These are phyloP conservation scores for Fusarium ramigenum DNA, from an alignment of 2,329 filamentous ascomycete genomes.

Conservation along the genomic window DNA sequence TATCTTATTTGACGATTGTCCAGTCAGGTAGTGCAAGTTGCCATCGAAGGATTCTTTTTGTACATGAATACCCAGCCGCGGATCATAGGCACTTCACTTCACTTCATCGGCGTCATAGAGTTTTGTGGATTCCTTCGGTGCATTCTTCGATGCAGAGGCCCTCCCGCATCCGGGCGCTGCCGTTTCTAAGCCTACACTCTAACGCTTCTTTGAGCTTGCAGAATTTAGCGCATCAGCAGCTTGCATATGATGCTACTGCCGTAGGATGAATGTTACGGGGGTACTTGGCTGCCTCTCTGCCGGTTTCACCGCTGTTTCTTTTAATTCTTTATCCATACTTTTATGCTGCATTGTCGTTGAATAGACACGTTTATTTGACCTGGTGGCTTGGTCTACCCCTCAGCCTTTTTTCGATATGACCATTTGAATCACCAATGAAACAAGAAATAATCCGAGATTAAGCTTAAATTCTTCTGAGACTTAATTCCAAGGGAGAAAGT, in stretches of 20 bases:
- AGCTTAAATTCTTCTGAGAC: background rate
- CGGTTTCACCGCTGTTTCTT: background rate
- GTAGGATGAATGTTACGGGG: background rate
- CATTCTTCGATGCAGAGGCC: constrained; percentile 19
- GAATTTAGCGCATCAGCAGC: background rate
- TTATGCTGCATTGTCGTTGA: background rate
- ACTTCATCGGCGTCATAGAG: constrained; percentile 4
- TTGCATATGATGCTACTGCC: background rate
- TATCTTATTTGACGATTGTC: background rate
- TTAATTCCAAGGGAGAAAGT: background rate
- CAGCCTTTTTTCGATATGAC: background rate
- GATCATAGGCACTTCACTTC: background rate
- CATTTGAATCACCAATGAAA: background rate
- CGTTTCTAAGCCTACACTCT: background rate
- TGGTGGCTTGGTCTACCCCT: background rate
- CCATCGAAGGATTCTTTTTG: background rate
- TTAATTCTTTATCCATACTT: background rate
- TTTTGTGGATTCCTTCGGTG: background rate
- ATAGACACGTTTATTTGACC: background rate
- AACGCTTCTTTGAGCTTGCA: background rate
- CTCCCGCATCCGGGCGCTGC: background rate
- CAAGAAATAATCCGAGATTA: background rate
- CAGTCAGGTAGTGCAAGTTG: background rate
- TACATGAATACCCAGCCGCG: background rate
- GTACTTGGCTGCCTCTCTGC: background rate